Conservation (phyloP, 1,284 basidiomycete species). For the Fistulinella cinereoalba region DNA sequence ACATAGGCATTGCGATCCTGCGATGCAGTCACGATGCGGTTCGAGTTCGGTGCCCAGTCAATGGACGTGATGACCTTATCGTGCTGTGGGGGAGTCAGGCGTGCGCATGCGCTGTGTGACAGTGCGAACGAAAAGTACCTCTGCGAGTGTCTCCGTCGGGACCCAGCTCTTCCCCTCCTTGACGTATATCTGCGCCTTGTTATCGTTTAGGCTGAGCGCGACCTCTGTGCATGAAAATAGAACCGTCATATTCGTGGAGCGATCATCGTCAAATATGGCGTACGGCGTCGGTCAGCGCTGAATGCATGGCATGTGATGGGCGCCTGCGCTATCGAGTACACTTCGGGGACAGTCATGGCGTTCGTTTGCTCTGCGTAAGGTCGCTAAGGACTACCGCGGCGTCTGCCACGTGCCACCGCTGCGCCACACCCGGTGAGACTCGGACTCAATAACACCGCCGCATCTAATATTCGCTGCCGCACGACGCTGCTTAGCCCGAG, state of each 20-base stretch:
- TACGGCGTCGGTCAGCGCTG: conserved; percentile 85
- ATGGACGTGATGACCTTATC: conserved; percentile 98
- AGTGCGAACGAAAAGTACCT: too few species aligned
- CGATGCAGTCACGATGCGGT: conserved; percentile 96
- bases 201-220: conserved; percentile 88
- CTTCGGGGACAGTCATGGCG: conserved; percentile 71
- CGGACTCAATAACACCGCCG: too few species aligned
- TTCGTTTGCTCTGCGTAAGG: neutral
- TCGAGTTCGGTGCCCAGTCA: conserved; percentile 96
- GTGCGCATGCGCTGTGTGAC: neutral
- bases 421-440: conserved; percentile 7
- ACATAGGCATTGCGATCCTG: conserved; percentile 99
- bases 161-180: conserved; percentile 73
- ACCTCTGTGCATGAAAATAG: conserved; percentile 64
- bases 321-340: conserved; percentile 74
- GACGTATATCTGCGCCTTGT: conserved; percentile 83
- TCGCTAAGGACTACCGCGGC: neutral
- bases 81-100: conserved; percentile 57
- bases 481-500: neutral
- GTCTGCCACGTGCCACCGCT: conserved; percentile 14
- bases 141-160: conserved; percentile 76
- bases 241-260: neutral
- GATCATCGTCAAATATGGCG: conserved; percentile 31
- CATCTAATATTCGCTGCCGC: neutral
- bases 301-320: conserved; percentile 93